phyloP scores from a whole-genome alignment of 805 yeast species.

The Kodamaea kaohsiungensis region DNA sequence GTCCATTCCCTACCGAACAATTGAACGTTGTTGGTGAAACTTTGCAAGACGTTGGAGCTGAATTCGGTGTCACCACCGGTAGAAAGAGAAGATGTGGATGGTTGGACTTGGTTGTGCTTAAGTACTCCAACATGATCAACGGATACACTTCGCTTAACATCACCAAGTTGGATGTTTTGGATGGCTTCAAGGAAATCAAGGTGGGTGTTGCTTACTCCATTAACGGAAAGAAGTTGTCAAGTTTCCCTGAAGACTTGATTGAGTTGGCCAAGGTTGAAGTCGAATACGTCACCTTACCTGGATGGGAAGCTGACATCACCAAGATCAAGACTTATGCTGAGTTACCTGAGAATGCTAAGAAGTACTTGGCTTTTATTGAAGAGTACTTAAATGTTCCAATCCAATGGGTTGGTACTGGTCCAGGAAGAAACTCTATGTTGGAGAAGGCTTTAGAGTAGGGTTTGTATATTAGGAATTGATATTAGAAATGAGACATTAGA shows the following conservation, averaged over 20 bases:
- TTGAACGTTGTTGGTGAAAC: constrained; percentile 83
- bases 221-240: constrained; percentile 70
- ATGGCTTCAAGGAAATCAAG: constrained; percentile 82
- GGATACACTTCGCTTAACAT: constrained; percentile 95
- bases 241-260: constrained; percentile 91
- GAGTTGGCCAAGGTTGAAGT: constrained; percentile 88
- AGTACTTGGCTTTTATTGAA: constrained; percentile 83
- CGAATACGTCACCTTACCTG: constrained; percentile 86
- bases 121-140: constrained; percentile 86
- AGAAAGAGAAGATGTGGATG: constrained; percentile 99
- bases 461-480: constrained; percentile 2
- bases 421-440: constrained; percentile 92
- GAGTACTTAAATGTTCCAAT: constrained; percentile 80
- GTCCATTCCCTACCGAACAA: constrained; percentile 99
- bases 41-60: constrained; percentile 90
- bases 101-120: constrained; percentile 94
- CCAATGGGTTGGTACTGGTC: constrained; percentile 98
- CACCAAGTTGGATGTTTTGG: constrained; percentile 94
- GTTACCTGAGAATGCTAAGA: constrained; percentile 84
- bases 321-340: constrained; percentile 66
- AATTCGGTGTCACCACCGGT: constrained; percentile 97
- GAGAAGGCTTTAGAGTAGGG: constrained; percentile 40
- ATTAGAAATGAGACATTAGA: neutral
- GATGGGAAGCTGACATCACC: constrained; percentile 90
- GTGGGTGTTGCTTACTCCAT: constrained; percentile 82